Conservation (phyloP, 495 filamentous ascomycete genomes). For the Penicillium psychrofluorescens region DNA sequence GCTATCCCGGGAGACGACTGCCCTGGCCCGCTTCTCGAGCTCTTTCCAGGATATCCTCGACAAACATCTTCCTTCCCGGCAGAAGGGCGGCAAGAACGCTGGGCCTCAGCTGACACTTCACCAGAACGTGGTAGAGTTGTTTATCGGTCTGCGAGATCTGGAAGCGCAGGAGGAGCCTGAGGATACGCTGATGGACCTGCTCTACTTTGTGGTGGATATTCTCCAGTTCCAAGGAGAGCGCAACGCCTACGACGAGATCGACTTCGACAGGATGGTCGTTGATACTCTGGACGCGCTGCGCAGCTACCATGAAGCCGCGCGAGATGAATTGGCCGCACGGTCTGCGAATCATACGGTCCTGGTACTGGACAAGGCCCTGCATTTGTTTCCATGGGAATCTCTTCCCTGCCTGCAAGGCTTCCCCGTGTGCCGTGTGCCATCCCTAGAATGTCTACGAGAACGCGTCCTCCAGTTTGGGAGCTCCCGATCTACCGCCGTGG, state of each 20-base stretch:
- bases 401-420: slow-evolving; percentile 75
- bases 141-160: slow-evolving; percentile 75
- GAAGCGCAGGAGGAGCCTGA: slow-evolving; percentile 65
- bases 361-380: slow-evolving; percentile 85
- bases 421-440: slow-evolving; percentile 78
- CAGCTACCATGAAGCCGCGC: slow-evolving; percentile 60
- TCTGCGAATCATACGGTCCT: slow-evolving; percentile 80
- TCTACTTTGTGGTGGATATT: slow-evolving; percentile 95
- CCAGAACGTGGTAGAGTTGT: slow-evolving; percentile 73
- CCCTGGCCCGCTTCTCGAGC: slow-evolving; percentile 64
- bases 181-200: slow-evolving; percentile 76
- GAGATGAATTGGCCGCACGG: slow-evolving; percentile 41
- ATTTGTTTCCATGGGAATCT: slow-evolving; percentile 93
- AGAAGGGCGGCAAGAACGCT: slow-evolving; percentile 46
- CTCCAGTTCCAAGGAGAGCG: slow-evolving; percentile 93
- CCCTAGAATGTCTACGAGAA: slow-evolving; percentile 69
- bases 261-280: slow-evolving; percentile 85
- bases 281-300: slow-evolving; percentile 75
- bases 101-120: slow-evolving; percentile 56
- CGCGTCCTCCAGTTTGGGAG: slow-evolving; percentile 48
- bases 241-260: slow-evolving; percentile 96
- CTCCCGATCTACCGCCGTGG: slow-evolving; percentile 17
- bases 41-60: slow-evolving; percentile 77
- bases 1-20: slow-evolving; percentile 47
- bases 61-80: slow-evolving; percentile 85